phyloP scores from a whole-genome alignment of 2,329 filamentous ascomycete species.

The Metarhizium album region DNA sequence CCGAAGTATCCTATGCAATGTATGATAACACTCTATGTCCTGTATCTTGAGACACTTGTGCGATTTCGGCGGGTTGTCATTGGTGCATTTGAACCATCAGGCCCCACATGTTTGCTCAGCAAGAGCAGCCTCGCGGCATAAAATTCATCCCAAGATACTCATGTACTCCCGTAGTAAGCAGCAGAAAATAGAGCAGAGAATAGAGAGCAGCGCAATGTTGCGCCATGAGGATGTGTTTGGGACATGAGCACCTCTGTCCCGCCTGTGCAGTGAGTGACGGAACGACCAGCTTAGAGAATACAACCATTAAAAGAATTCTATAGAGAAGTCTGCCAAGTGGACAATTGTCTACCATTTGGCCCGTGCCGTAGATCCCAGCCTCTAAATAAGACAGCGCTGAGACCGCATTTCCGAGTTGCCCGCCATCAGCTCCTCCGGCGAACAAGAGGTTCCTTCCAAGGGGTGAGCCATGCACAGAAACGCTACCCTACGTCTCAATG shows the following conservation, averaged over 20 bases:
- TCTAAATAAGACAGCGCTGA: constrained; percentile 4
- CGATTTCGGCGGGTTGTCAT: background rate
- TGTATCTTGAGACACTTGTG: too few relatives aligned
- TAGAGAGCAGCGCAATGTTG: too few relatives aligned
- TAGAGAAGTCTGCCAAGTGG: background rate
- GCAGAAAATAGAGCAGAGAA: too few relatives aligned
- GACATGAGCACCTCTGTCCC: too few relatives aligned
- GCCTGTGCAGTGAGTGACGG: background rate
- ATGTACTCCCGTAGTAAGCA: too few relatives aligned
- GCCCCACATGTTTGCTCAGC: background rate
- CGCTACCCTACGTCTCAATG: background rate
- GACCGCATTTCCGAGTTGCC: background rate
- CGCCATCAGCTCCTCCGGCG: background rate
- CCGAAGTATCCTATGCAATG: too few relatives aligned
- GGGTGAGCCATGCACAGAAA: background rate
- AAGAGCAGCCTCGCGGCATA: background rate
- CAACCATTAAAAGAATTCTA: constrained; percentile 7
- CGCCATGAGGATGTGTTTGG: too few relatives aligned
- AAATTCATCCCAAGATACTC: too few relatives aligned
- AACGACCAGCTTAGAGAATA: background rate
- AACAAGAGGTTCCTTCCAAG: background rate
- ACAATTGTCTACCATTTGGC: constrained; percentile 5
- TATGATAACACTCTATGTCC: too few relatives aligned
- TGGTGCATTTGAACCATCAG: background rate
- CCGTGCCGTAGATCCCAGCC: constrained; percentile 1